Conservation (phyloP, 2,329 filamentous ascomycete species). For the Penicillium occitanis region DNA sequence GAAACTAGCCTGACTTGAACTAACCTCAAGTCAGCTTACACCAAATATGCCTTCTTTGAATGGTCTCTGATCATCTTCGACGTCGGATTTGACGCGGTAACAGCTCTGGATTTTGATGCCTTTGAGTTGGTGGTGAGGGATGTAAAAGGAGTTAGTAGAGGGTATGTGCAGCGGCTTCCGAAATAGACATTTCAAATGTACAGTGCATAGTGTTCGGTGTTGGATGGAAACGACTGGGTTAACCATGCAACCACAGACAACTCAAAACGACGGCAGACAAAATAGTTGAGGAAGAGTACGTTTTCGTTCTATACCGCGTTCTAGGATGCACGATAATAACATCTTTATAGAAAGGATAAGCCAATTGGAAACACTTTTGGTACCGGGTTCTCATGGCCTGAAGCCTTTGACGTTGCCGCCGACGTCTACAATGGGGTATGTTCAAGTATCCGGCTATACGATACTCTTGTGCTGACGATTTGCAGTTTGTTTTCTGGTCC, state of each 20-base stretch:
- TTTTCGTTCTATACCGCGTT: conserved; percentile 15
- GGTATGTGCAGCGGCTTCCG: conserved; percentile 97
- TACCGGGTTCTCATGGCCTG: conserved; percentile 69
- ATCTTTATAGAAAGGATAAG: conserved; percentile 66
- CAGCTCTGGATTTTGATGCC: conserved; percentile 82
- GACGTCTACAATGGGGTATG: conserved; percentile 89
- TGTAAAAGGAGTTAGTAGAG: conserved; percentile 86
- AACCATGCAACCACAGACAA: conserved; percentile 47
- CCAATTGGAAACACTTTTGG: conserved; percentile 69
- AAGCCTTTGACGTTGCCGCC: conserved; percentile 75
- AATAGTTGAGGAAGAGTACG: conserved; percentile 73
- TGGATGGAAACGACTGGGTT: conserved; percentile 37
- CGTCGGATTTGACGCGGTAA: conserved; percentile 94
- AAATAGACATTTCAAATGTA: conserved; percentile 66
- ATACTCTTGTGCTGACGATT: conserved; percentile 28
- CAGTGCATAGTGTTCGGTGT: conserved; percentile 42
- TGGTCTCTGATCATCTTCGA: conserved; percentile 95
- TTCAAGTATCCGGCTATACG: not conserved
- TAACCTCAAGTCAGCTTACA: conserved; percentile 69
- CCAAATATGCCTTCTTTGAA: conserved; percentile 95
- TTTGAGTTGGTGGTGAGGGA: conserved; percentile 89
- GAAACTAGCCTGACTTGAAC: not conserved
- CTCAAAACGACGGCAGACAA: conserved; percentile 48
- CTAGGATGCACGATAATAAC: conserved; percentile 15
- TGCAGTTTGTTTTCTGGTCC: conserved; percentile 93